Evolutionary conservation across 495 filamentous ascomycete genomes (phyloP), one percentile per base, ranked within the genome.

Genomic region (Penicillium pancosmium): DNA sequence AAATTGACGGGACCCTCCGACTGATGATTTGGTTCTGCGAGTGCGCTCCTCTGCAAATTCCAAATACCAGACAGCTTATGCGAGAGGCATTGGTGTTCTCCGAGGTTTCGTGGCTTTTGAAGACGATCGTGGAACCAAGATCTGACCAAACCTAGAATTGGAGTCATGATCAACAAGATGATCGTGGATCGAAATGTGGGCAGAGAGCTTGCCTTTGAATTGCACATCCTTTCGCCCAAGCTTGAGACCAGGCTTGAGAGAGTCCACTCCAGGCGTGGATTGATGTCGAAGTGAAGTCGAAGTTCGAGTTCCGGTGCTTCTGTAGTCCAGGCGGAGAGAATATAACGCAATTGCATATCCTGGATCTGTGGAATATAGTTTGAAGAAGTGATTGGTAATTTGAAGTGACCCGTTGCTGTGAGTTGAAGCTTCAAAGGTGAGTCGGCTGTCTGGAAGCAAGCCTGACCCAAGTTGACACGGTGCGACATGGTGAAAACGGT

Each of bases 131-230:
- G 11, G 75, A 73, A 13, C 68, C 73, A 33, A 77, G 57, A 3
- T 74, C 68, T 3, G 62, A 47, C 74, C 74, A 79, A 16, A 75
- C 51, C 76, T 79, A 15, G 11, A 11, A 43, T 10, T 55, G 35
- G 12, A 5, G 34, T n/a, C 31, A 15, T 18, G 16, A 25, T 50
- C 18, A 56, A 19, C 13, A 38, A 4, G 10, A 13, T 38, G 5
- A 12, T 38, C 36, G 5, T 5, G 1, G 12, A 13, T 38, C 16
- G 3, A 18, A 16, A 16, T 6, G n/a, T 16, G 16, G 41, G 16
- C n/a, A 33, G 8, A 21, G 5, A 41, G 2, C 36, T 38, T 9
- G 73, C 76, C 62, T 68, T 58, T 5, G 74, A 67, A 5, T 61
- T 60, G 41, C 69, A 68, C 1, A 77, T 23, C 8, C 50, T 61